Percentiles rank a stretch among this genome's conserved stretches.
Evolutionary conservation across 2,329 filamentous ascomycete species (phyloP).

Genomic region (Calonectria montana): DNA sequence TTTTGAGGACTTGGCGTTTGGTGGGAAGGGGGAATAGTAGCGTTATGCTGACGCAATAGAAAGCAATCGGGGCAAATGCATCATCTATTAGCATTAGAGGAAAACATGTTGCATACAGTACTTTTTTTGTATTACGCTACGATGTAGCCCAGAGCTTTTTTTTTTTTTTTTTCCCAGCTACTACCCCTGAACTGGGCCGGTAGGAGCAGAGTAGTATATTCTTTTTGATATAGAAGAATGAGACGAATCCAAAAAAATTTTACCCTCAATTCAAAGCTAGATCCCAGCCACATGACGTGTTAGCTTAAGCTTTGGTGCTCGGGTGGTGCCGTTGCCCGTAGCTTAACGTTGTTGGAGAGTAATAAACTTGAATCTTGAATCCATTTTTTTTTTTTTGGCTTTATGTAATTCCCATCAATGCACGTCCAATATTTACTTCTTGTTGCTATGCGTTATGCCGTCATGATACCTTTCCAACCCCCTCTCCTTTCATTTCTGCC

Average conservation of each 20-base stretch:
- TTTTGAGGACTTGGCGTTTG: conserved; percentile 34
- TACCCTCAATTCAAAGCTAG: conserved; percentile 1
- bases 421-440: conserved; percentile 23
- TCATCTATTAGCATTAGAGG: conserved; percentile 2
- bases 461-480: not conserved
- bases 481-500: conserved; percentile 3
- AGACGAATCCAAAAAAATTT: conserved; percentile 27
- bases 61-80: conserved; percentile 12
- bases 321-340: conserved; percentile 3
- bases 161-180: not conserved
- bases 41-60: conserved; percentile 16
- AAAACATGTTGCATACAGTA: conserved; percentile 1
- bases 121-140: not conserved
- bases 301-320: conserved; percentile 1
- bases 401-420: conserved; percentile 9
- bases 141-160: conserved; percentile 4
- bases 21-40: conserved; percentile 28
- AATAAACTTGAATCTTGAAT: not conserved
- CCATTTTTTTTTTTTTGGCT: not conserved
- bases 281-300: conserved; percentile 1
- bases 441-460: conserved; percentile 18
- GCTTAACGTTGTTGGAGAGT: not conserved
- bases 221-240: conserved; percentile 22
- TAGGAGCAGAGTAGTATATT: conserved; percentile 33
- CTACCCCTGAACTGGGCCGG: not conserved